phyloP scores from a whole-genome alignment of 345 rosid genomes.

The Hypericum perforatum region DNA sequence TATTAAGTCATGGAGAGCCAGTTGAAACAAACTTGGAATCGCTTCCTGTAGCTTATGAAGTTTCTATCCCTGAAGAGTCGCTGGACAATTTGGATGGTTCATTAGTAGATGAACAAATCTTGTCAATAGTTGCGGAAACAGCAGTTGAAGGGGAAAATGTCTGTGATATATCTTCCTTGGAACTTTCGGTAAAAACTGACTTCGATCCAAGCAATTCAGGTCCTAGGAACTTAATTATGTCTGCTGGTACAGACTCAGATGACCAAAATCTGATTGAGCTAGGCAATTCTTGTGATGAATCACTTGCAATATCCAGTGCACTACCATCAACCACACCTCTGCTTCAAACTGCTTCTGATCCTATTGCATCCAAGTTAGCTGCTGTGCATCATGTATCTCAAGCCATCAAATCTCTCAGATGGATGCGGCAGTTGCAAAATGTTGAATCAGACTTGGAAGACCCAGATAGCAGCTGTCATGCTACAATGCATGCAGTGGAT shows the following conservation, averaged over 20 bases:
- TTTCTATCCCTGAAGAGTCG: conserved; percentile 45
- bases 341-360: conserved; percentile 46
- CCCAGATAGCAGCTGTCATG: conserved; percentile 19
- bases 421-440: conserved; percentile 73
- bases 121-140: conserved; percentile 23
- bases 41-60: conserved; percentile 45
- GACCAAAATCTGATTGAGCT: conserved; percentile 18
- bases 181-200: conserved; percentile 29
- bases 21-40: conserved; percentile 49
- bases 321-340: conserved; percentile 29
- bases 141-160: conserved; percentile 18
- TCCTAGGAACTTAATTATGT: conserved; percentile 19
- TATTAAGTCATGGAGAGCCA: conserved; percentile 58
- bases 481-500: conserved; percentile 24
- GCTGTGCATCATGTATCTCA: conserved; percentile 93
- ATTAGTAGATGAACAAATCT: conserved; percentile 25
- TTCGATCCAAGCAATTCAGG: conserved; percentile 28
- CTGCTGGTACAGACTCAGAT: conserved; percentile 17
- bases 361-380: conserved; percentile 69
- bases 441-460: conserved; percentile 32
- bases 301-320: conserved; percentile 25
- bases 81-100: conserved; percentile 29
- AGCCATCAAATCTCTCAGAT: conserved; percentile 91
- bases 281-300: conserved; percentile 22
- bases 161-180: conserved; percentile 20